Percentiles rank a stretch among this genome's conserved stretches.
These are phyloP conservation scores for Besnoitia besnoiti DNA, from an alignment of 169 alveolate genomes.

Conservation along the genomic window DNA sequence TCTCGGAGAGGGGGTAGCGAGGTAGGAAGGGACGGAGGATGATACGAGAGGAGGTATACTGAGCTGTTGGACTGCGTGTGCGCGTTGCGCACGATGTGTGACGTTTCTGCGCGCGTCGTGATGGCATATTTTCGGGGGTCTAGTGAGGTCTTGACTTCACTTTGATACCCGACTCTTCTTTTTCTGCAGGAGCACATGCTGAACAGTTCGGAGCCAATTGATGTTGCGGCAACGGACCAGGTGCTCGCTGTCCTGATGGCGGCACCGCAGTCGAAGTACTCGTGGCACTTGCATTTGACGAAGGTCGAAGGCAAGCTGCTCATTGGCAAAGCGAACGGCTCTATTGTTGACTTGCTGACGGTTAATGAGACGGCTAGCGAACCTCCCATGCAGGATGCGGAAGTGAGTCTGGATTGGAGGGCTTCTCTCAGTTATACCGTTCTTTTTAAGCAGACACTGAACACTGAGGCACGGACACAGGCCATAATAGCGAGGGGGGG, in stretches of 20 bases:
- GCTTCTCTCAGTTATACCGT: no score
- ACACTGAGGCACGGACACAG: no score
- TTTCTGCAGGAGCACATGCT: constrained; percentile 56
- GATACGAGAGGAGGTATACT: no score
- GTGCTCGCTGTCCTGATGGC: constrained; percentile 88
- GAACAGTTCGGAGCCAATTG: constrained; percentile 72
- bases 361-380: constrained; percentile 91
- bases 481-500: no score
- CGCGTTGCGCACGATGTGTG: no score
- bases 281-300: constrained; percentile 89
- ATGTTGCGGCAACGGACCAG: constrained; percentile 90
- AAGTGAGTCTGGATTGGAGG: constrained; percentile 47
- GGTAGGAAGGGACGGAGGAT: no score
- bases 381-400: constrained; percentile 89
- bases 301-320: constrained; percentile 87
- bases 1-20: no score
- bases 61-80: no score
- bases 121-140: no score
- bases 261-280: constrained; percentile 88
- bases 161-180: not conserved
- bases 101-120: no score
- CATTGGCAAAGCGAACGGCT: constrained; percentile 90
- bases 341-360: constrained; percentile 88
- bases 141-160: constrained; percentile 30
- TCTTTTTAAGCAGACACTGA: no score